Conservation (phyloP, 768 basidiomycete species). For the Russula vinacea region DNA sequence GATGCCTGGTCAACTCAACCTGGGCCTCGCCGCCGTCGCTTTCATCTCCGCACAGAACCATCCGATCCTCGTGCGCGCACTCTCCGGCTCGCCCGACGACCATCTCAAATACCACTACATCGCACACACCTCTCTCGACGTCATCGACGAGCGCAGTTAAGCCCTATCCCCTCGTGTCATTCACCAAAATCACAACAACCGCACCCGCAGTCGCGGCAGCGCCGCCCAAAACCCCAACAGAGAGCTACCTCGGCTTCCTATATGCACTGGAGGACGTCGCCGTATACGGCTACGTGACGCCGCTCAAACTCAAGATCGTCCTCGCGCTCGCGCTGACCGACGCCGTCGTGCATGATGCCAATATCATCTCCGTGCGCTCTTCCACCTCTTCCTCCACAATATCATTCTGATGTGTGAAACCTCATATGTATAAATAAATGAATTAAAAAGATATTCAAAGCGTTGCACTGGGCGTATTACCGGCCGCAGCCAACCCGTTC, state of each 20-base stretch:
- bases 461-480: constrained; percentile 85
- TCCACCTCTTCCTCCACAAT: background rate
- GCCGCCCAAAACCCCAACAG: constrained; percentile 51
- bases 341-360: constrained; percentile 73
- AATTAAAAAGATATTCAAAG: constrained; percentile 90
- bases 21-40: constrained; percentile 76
- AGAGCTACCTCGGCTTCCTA: constrained; percentile 81
- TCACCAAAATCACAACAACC: background rate
- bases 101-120: constrained; percentile 87
- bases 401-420: too few species aligned
- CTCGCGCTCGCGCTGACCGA: constrained; percentile 77
- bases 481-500: constrained; percentile 84
- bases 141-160: constrained; percentile 88
- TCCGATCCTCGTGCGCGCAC: constrained; percentile 74
- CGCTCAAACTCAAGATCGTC: constrained; percentile 84
- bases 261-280: constrained; percentile 93
- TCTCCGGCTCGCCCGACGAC: constrained; percentile 54
- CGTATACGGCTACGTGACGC: constrained; percentile 89
- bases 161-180: background rate
- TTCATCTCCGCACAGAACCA: constrained; percentile 84
- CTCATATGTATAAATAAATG: too few species aligned
- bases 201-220: constrained; percentile 39
- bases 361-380: constrained; percentile 66
- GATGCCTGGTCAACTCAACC: constrained; percentile 55
- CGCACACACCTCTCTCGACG: constrained; percentile 85